Base-by-base conservation (phyloP, 768 basidiomycete species). In the Hygrocybe coccinea region DNA sequence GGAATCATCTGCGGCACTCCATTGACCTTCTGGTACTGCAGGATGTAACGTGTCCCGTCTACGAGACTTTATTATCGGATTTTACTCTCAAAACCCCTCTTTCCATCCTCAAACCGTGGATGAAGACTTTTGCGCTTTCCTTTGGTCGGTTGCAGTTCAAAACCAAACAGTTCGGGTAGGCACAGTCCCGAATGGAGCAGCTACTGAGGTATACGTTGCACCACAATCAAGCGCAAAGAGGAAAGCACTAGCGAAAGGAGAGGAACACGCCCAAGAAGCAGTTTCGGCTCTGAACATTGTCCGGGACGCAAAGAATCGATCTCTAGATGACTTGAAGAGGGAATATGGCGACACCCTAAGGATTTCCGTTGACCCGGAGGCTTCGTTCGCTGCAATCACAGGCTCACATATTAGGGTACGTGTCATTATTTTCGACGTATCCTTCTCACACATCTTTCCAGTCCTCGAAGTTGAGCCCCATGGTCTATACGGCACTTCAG, bases 401-500 rank as follows among this genome's bases (percentile, higher is more conserved):
- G 93, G 92, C 3, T 88, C 87, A 11, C 91, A 94, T 70, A 84
- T 86, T 52, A 76, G 86, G 60, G 92, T 94, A 60, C 41, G 86
- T 73, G 21, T 22, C 47, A 37, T 24, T 35, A 37, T 10, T 15
- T 25, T 14, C 41, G 2, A 37, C 11, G 41, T 39, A 4, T 34
- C 37, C 39, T 37, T 54, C 17, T 63, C 57, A 37, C 57, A 37
- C 63, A 49, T 52, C 17, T 36, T 56, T 51, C 1, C 61, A 94
- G 91, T 83, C 86, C 43, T 73, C 87, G 0, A 91, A 89, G 68
- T 72, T 95, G 61, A 91, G 85, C 47, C 85, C 87, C 0, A 87
- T 88, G 84, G 88, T 93, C 2, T 95, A 92, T 66, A 82, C 84
- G 14, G 84, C 86, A 5, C 79, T 95, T 12, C 91, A 94, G 65